Evolutionary conservation across 768 basidiomycete genomes (phyloP).

Genomic region (Russula olivacea): DNA sequence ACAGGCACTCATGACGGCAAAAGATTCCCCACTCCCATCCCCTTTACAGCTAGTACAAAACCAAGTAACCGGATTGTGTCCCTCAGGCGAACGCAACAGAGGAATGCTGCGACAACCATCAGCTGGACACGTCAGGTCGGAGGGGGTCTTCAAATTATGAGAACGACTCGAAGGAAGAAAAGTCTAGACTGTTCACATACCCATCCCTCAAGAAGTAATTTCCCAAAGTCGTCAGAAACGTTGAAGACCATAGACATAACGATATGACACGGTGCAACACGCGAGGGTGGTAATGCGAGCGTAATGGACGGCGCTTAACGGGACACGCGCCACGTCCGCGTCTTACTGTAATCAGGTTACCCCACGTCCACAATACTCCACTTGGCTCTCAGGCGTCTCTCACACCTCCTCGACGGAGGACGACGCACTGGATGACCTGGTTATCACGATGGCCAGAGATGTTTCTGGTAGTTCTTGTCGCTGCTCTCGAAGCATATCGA

Average conservation of each 20-base stretch:
- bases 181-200: constrained; percentile 7
- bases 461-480: constrained; percentile 37
- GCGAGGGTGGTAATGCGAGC: too few species aligned
- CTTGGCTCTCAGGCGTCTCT: not conserved
- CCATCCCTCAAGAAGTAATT: constrained; percentile 30
- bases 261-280: not conserved
- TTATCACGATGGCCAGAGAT: constrained; percentile 48
- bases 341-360: not conserved
- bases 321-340: too few species aligned
- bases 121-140: constrained; percentile 56
- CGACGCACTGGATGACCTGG: constrained; percentile 34
- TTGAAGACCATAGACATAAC: constrained; percentile 49
- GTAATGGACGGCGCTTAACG: too few species aligned
- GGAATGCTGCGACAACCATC: constrained; percentile 54
- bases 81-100: constrained; percentile 63
- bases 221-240: constrained; percentile 57
- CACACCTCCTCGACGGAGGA: constrained; percentile 14
- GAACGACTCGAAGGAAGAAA: not conserved
- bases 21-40: constrained; percentile 32
- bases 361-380: not conserved
- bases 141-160: constrained; percentile 39
- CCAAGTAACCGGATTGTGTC: constrained; percentile 38
- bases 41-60: constrained; percentile 64
- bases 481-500: constrained; percentile 33
- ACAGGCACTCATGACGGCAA: not conserved